phyloP scores from a whole-genome alignment of 163 green algal genomes.

The Chlamydomonas reinhardtii region DNA sequence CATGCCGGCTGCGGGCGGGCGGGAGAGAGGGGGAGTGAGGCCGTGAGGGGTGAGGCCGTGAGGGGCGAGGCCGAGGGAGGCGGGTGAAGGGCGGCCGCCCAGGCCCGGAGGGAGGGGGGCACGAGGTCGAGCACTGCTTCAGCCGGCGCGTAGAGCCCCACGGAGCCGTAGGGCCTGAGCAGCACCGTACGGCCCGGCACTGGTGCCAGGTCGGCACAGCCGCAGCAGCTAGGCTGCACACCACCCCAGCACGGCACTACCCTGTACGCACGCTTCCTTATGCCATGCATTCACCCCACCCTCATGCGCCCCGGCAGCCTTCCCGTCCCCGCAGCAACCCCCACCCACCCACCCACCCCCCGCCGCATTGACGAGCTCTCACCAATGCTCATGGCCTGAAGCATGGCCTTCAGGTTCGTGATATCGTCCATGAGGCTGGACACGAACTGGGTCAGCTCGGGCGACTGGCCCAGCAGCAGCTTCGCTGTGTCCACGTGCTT shows the following conservation, averaged over 20 bases:
- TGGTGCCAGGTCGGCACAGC: too few relatives aligned
- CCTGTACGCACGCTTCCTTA: too few relatives aligned
- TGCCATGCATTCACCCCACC: not conserved
- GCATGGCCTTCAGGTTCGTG: slow-evolving; percentile 93
- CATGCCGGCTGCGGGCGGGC: slow-evolving; percentile 81
- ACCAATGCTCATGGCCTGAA: slow-evolving; percentile 96
- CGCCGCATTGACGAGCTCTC: too few relatives aligned
- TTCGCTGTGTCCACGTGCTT: slow-evolving; percentile 89
- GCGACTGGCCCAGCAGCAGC: slow-evolving; percentile 81
- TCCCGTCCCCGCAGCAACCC: too few relatives aligned
- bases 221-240: not conserved
- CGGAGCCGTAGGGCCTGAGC: too few relatives aligned
- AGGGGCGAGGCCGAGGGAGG: not conserved
- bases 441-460: slow-evolving; percentile 84
- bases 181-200: too few relatives aligned
- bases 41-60: slow-evolving; percentile 13
- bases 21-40: not conserved
- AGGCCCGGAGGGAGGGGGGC: too few relatives aligned
- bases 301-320: not conserved
- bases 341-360: too few relatives aligned
- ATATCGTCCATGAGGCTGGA: slow-evolving; percentile 88
- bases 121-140: too few relatives aligned
- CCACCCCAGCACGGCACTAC: not conserved
- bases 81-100: not conserved
- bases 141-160: too few relatives aligned